Base-by-base conservation (phyloP, 495 filamentous ascomycete species). In the Daldinia concentrica region DNA sequence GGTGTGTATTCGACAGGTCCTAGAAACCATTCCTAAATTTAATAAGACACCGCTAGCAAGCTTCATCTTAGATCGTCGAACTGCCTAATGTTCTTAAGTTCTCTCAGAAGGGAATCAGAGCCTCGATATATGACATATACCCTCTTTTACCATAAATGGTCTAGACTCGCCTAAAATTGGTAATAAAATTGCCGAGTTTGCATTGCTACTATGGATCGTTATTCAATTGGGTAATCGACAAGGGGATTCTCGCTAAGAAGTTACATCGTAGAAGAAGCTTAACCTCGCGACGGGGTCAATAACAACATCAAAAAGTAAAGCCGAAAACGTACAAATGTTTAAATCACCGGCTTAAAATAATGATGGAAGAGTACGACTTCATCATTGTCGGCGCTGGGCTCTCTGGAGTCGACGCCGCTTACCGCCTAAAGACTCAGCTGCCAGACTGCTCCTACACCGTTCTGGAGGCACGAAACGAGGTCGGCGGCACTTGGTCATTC, bases 401-500 rank as follows among this genome's bases (percentile, higher is more conserved):
- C 66, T 90, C 88, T 51, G 92, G 91, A 62, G 87, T 94, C 81
- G 92, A 94, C 74, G 83, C 90, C 39, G 91, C 83, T 12, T 93
- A 93, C 72, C 86, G 90, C 4, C 68, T 94, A 1, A 89, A 93
- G 73, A 81, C 82, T 3, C 77, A 86, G 68, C 74, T 89, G 4
- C 89, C 91, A 0, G 71, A 85, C 34, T 80, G 81, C 64, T 80
- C 74, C 61, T 92, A 87, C 74, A 80, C 84, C 54, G 84, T 93
- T 62, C 81, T 93, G 30, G 91, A 93, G 76, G 81, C 84, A 1
- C 88, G 90, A 51, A 70, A 81, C 55, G 80, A 80, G 5, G 79
- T 92, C 4, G 91, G 91, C 14, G 91, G 91, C 1, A 93, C 91
- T 4, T 93, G 91, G 91, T 86, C 87, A 71, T 86, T 92, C 59